Base-by-base conservation (phyloP, 2,329 filamentous ascomycete species). In the Aspergillus sp. region DNA sequence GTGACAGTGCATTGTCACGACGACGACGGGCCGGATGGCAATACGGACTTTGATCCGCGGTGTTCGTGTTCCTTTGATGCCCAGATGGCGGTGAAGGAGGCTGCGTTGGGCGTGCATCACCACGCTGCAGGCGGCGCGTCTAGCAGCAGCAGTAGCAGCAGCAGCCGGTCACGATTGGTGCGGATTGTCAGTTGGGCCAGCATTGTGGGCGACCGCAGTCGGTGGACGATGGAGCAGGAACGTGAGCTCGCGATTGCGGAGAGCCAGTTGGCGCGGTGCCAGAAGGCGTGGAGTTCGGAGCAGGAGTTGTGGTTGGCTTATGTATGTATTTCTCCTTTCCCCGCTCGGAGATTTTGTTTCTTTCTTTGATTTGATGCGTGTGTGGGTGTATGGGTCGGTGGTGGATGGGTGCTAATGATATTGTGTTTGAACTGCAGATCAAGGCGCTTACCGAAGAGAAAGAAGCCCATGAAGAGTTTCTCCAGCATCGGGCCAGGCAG, bases 211-310 rank as follows among this genome's bases (percentile, higher is more conserved):
- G 63, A 60, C 42, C 50, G 49, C 40, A 56, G 53, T 45, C 61
- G 66, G 16, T 69, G 66, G 65, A 65, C 64, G 4, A 53, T 26
- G 7, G 61, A 67, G 20, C 66, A 66, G 36, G 67, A 70, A 40
- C 54, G 54, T 14, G 59, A 67, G 30, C 58, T 70, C 16, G 45
- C 56, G 4, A 56, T 60, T 47, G 67, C 67, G 0, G 52, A 62
- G 50, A 58, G 55, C 14, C 60, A 71, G 38, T 44, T 71, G 44
- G 65, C 57, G 35, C 55, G 63, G 22, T 71, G 68, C 56, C 68
- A 71, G 49, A 70, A 65, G 53, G 65, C 67, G 1, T 71, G 66
- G 66, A 69, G 65, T 48, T 69, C 67, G 9, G 66, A 70, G 48
- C 68, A 71, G 47, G 68, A 71, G 42, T 35, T 70, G 14, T 70